phyloP scores from a whole-genome alignment of 2,329 filamentous ascomycete genomes.

The Podosphaera aphanis region DNA sequence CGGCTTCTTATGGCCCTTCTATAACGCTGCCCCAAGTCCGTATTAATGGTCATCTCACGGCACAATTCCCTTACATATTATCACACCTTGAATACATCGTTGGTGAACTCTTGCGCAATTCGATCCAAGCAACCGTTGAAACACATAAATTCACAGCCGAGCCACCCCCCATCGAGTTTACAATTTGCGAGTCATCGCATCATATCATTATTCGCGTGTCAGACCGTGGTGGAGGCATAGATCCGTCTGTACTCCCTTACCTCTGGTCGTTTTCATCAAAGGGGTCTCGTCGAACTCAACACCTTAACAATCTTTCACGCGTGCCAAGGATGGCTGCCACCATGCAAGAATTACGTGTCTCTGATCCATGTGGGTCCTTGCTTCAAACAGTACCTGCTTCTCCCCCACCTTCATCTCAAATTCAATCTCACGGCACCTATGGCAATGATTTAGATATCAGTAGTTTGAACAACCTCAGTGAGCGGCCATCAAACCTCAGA shows the following conservation, averaged over 20 bases:
- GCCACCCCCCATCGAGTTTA: conserved; percentile 72
- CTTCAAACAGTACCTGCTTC: not conserved
- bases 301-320: conserved; percentile 62
- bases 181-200: conserved; percentile 80
- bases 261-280: conserved; percentile 91
- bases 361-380: not conserved
- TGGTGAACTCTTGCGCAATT: conserved; percentile 83
- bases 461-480: conserved; percentile 59
- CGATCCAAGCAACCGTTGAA: conserved; percentile 78
- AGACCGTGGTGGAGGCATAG: conserved; percentile 81
- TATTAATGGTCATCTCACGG: conserved; percentile 63
- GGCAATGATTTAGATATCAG: conserved; percentile 7
- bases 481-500: conserved; percentile 62
- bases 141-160: conserved; percentile 9
- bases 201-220: conserved; percentile 93
- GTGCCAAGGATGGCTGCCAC: conserved; percentile 87
- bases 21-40: conserved; percentile 57
- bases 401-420: conserved; percentile 1
- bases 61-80: conserved; percentile 88
- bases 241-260: conserved; percentile 62
- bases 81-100: conserved; percentile 94
- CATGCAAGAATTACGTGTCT: conserved; percentile 54
- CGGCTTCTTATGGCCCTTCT: conserved; percentile 48
- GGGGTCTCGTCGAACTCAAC: conserved; percentile 52
- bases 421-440: not conserved